Base-by-base conservation (phyloP, 441 rosid genomes). In the Mallotus repandus region DNA sequence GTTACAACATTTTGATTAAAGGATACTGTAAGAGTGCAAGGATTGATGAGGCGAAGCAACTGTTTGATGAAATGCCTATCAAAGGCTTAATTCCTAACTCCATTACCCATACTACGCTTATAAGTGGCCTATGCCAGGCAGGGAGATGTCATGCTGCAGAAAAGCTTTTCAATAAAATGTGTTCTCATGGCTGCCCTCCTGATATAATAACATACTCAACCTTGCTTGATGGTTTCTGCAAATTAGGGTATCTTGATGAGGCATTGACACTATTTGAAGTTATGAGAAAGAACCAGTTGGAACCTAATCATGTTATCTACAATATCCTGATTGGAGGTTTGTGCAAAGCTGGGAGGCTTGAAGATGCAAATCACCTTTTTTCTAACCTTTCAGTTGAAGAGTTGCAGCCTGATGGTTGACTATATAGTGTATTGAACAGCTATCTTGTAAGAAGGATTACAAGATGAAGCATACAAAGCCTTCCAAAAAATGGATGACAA, bases 181-280 rank as follows among this genome's bases (percentile, higher is more conserved):
- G 54, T 54, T 41, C 53, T 41, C 21, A 13, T 38, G 75, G 69
- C 53, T 55, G 25, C 22, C 46, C 21, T 41, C 69, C 75, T 18
- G 60, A 72, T 63, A 35, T 52, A 52, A 52, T 72, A 63, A 21
- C 62, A 32, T 72, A 63, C 61, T 72, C 69, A 38, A 72, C 60
- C n/a, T 72, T 72, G 61, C 68, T 72, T 38, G 52, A 63, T 72
- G 75, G 75, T 41, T 63, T 72, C 22, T 72, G 75, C 60, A 62
- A 72, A 21, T 62, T 52, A 1, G 75, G 75, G 16, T 9, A 19
- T 21, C 62, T 72, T 63, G 75, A 63, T 53, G 62, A 62, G 49
- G 60, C 68, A 21, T 0, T 72, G 21, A 15, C 52, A 3, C 62
- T 72, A 22, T 72, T 63, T 54, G 41, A 72, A 9, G 41, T 10